phyloP scores from a whole-genome alignment of 345 rosid species.

The Gossypium sturtianum region DNA sequence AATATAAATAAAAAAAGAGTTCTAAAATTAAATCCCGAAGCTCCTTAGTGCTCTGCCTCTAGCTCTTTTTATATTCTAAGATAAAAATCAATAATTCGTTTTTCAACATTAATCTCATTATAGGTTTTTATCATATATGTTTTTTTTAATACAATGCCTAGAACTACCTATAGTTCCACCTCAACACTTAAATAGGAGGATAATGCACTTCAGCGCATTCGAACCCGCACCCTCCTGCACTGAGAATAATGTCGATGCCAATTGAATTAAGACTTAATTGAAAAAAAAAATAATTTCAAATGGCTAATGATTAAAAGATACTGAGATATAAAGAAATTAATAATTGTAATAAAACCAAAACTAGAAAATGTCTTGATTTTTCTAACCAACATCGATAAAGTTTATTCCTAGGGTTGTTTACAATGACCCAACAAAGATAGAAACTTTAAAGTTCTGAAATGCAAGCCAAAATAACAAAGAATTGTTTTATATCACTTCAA shows the following conservation, averaged over 20 bases:
- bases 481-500: not conserved
- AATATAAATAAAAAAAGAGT: too few relatives aligned
- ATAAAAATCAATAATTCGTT: too few relatives aligned
- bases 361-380: not conserved
- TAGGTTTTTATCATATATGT: too few relatives aligned
- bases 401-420: not conserved
- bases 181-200: too few relatives aligned
- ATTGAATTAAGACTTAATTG: too few relatives aligned
- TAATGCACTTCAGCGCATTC: accelerated
- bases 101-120: too few relatives aligned
- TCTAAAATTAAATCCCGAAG: too few relatives aligned
- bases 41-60: too few relatives aligned
- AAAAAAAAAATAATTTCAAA: not conserved
- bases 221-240: too few relatives aligned
- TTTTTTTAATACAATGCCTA: too few relatives aligned
- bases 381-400: not conserved
- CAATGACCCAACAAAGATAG: conserved; percentile 3
- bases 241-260: accelerated
- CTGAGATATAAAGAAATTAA: not conserved
- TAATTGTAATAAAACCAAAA: not conserved
- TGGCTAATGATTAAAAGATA: not conserved
- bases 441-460: not conserved
- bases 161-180: accelerated
- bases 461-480: not conserved
- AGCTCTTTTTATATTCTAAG: too few relatives aligned